These are phyloP conservation scores for Apiospora sp. DNA, from an alignment of 2,329 filamentous ascomycete genomes.

Conservation along the genomic window DNA sequence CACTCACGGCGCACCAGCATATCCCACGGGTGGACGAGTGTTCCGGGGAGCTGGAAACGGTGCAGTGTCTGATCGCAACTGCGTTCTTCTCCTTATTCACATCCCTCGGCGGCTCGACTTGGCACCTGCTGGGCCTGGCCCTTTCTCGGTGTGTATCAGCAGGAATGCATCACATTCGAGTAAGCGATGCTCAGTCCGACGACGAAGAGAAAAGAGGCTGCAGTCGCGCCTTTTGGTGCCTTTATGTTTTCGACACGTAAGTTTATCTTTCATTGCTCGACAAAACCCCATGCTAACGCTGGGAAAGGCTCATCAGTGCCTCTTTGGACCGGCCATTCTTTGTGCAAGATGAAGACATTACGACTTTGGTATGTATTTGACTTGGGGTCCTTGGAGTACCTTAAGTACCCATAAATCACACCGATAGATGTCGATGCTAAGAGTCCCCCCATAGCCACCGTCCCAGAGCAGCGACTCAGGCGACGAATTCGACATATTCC, in stretches of 20 bases:
- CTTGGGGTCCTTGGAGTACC: neutral
- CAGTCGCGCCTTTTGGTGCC: conserved; percentile 28
- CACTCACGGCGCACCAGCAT: neutral
- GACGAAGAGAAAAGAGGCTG: conserved; percentile 18
- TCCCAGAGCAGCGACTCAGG: neutral
- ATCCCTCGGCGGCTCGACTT: conserved; percentile 36
- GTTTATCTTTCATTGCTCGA: neutral
- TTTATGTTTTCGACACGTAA: conserved; percentile 27
- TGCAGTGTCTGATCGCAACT: neutral
- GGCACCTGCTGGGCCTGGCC: conserved; percentile 43
- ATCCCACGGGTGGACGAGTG: neutral
- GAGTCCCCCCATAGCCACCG: neutral
- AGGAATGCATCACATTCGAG: conserved; percentile 33
- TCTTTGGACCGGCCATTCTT: conserved; percentile 26
- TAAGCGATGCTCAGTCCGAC: neutral
- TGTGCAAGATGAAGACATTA: conserved; percentile 25
- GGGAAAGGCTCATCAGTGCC: conserved; percentile 6
- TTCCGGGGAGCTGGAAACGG: neutral
- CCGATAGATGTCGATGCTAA: neutral
- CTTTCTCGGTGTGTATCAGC: conserved; percentile 40
- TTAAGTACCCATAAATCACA: neutral
- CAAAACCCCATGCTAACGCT: neutral
- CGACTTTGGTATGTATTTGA: neutral
- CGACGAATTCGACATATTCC: neutral
- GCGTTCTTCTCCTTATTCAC: neutral